Conservation (phyloP, 2,329 filamentous ascomycete species). For the Phyllosticta citrichinensis region DNA sequence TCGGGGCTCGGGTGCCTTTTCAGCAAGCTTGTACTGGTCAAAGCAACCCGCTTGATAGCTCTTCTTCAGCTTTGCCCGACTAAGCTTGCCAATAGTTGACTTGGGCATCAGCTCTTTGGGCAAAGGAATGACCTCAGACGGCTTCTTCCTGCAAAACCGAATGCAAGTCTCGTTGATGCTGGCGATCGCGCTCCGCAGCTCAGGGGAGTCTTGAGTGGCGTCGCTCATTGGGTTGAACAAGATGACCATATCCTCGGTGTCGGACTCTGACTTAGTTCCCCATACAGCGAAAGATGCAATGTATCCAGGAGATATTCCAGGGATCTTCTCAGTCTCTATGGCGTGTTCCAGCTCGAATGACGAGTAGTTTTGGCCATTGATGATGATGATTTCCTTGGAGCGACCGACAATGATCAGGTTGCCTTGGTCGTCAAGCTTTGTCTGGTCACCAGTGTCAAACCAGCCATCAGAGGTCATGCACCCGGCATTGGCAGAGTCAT, state of each 20-base stretch:
- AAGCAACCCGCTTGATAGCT: slow-evolving; percentile 1
- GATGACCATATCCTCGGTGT: slow-evolving; percentile 8
- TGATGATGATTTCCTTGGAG: slow-evolving; percentile 18
- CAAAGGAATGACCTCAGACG: slow-evolving; percentile 2
- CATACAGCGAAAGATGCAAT: slow-evolving; percentile 9
- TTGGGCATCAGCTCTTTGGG: slow-evolving; percentile 6
- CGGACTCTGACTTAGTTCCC: background rate
- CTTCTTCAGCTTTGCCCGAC: slow-evolving; percentile 10
- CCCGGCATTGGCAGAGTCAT: slow-evolving; percentile 18
- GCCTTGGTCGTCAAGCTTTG: slow-evolving; percentile 16
- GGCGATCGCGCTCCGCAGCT: background rate
- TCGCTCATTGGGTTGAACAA: slow-evolving; percentile 5
- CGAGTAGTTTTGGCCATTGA: slow-evolving; percentile 21
- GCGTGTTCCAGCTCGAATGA: slow-evolving; percentile 17
- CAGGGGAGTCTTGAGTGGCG: background rate
- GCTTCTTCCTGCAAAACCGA: slow-evolving; percentile 8
- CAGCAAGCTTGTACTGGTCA: slow-evolving; percentile 1
- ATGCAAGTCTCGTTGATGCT: slow-evolving; percentile 7
- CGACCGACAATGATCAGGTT: slow-evolving; percentile 17
- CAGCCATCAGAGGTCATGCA: slow-evolving; percentile 18
- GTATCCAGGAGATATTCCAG: slow-evolving; percentile 4
- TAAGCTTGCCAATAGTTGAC: slow-evolving; percentile 8
- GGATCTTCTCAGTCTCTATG: slow-evolving; percentile 15
- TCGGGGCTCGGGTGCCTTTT: background rate
- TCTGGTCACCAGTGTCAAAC: slow-evolving; percentile 20